Conservation (phyloP, 164 flowering plant genomes). For the Berberis vulgaris region DNA sequence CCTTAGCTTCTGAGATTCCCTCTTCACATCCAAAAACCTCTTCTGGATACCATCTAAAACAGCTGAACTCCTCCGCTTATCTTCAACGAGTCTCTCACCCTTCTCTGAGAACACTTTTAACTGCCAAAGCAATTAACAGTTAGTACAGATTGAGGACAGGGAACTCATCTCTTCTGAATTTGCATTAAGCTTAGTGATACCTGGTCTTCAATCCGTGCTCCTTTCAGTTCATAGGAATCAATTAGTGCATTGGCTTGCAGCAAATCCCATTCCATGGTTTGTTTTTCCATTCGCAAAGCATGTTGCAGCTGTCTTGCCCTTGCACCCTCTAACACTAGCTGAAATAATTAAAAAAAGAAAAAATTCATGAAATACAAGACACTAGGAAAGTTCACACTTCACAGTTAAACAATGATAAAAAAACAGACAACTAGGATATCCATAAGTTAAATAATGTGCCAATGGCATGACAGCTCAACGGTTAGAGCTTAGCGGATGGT, state of each 20-base stretch:
- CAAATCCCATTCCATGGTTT: conserved; percentile 43
- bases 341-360: conserved; percentile 3
- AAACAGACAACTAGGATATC: too few species aligned
- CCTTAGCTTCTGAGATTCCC: conserved; percentile 42
- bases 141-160: not conserved
- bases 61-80: conserved; percentile 38
- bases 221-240: conserved; percentile 41
- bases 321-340: conserved; percentile 88
- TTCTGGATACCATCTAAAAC: conserved; percentile 45
- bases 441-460: too few species aligned
- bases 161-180: not conserved
- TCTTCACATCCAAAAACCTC: conserved; percentile 47
- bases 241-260: conserved; percentile 48
- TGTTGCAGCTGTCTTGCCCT: conserved; percentile 55
- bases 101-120: conserved; percentile 59
- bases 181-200: conserved; percentile 21
- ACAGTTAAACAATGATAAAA: too few species aligned
- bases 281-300: conserved; percentile 46
- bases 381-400: too few species aligned
- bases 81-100: conserved; percentile 58
- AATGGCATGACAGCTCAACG: too few species aligned
- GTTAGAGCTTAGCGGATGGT: too few species aligned
- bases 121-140: conserved; percentile 32
- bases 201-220: conserved; percentile 73
- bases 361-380: too few species aligned